Percentiles rank a stretch among this genome's conserved stretches.
These are phyloP conservation scores for Albizia julibrissin DNA, from an alignment of 306 rosid genomes.

Conservation along the genomic window DNA sequence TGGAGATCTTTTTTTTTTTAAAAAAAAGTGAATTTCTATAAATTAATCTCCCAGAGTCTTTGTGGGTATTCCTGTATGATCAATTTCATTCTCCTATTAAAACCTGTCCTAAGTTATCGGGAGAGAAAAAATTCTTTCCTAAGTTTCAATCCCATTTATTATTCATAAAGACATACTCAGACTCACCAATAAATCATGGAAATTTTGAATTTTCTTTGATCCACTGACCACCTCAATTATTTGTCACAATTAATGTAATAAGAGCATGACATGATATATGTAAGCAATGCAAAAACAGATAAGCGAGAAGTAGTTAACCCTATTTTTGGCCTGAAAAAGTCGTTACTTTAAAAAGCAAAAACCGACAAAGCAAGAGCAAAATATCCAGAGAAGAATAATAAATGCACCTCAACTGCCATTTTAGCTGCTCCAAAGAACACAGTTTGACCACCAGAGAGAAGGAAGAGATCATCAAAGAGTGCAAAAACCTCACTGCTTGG, in stretches of 20 bases:
- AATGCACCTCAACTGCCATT: constrained; percentile 72
- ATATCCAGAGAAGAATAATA: background rate
- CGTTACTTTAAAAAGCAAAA: background rate
- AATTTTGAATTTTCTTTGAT: background rate
- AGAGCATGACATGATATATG: background rate
- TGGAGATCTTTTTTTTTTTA: background rate
- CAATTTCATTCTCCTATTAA: background rate
- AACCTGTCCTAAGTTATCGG: background rate
- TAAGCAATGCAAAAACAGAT: background rate
- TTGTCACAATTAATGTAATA: background rate
- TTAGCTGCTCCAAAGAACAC: constrained; percentile 76
- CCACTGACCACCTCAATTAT: background rate
- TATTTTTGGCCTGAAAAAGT: background rate
- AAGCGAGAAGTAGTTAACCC: background rate
- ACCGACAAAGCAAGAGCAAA: background rate
- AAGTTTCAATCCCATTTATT: background rate
- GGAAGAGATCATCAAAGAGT: constrained; percentile 86
- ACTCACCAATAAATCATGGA: background rate
- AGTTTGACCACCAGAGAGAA: constrained; percentile 83
- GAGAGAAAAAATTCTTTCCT: too few relatives aligned
- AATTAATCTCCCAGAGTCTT: background rate
- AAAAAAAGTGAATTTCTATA: background rate
- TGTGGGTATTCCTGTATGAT: background rate
- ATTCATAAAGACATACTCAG: background rate
- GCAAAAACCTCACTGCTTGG: constrained; percentile 96